These are phyloP conservation scores for Magnaporthiopsis poae DNA, from an alignment of 2,329 filamentous ascomycete species.

Conservation along the genomic window DNA sequence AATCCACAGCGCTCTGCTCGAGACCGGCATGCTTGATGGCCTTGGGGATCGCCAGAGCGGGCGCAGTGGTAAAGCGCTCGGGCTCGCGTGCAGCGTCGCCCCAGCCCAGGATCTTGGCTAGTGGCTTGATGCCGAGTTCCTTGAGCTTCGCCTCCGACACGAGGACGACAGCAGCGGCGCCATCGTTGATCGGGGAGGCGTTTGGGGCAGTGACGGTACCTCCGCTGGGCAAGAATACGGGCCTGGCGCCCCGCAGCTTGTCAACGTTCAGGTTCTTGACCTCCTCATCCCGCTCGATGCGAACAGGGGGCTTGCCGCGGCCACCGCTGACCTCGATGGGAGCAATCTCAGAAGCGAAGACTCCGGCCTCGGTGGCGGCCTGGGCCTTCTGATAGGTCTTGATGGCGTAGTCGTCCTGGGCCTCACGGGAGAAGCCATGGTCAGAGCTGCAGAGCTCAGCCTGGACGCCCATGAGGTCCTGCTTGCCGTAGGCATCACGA, in stretches of 20 bases:
- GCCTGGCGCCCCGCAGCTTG: slow-evolving; percentile 76
- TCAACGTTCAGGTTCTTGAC: slow-evolving; percentile 84
- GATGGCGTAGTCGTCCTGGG: slow-evolving; percentile 94
- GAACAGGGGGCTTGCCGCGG: slow-evolving; percentile 77
- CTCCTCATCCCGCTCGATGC: slow-evolving; percentile 81
- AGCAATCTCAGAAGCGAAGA: slow-evolving; percentile 77
- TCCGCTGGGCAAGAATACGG: slow-evolving; percentile 66
- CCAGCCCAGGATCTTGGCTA: slow-evolving; percentile 96
- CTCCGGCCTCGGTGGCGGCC: slow-evolving; percentile 68
- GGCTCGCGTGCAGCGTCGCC: slow-evolving; percentile 85
- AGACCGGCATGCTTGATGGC: slow-evolving; percentile 90
- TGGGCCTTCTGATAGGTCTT: slow-evolving; percentile 89
- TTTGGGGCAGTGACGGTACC: slow-evolving; percentile 94
- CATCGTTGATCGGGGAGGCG: slow-evolving; percentile 91
- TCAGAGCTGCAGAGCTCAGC: slow-evolving; percentile 86
- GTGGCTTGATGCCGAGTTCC: slow-evolving; percentile 78
- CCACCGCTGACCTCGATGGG: slow-evolving; percentile 80
- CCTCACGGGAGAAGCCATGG: slow-evolving; percentile 68
- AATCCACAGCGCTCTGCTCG: slow-evolving; percentile 68
- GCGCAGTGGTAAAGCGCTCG: slow-evolving; percentile 90
- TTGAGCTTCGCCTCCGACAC: slow-evolving; percentile 91
- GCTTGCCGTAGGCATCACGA: slow-evolving; percentile 80
- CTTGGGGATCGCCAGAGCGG: slow-evolving; percentile 90
- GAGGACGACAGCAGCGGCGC: slow-evolving; percentile 82
- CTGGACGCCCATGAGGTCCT: slow-evolving; percentile 92